Evolutionary conservation across 768 basidiomycete species (phyloP).

Genomic region (Xerocomus potaroensis): DNA sequence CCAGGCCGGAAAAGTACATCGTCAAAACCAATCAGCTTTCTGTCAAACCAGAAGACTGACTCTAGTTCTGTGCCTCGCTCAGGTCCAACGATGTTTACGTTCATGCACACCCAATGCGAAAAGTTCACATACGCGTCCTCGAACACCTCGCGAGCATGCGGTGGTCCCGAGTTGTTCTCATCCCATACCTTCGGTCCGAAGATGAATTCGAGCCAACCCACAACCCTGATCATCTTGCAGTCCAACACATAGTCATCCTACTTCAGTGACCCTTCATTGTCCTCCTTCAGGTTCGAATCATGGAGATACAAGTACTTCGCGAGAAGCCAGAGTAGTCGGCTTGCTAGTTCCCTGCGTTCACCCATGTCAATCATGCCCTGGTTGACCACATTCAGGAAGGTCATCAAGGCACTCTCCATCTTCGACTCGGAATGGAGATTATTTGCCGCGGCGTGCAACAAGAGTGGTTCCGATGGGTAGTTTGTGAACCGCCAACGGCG

Average conservation of each 20-base stretch:
- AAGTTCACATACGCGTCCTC: background rate
- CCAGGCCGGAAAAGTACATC: background rate
- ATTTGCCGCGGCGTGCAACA: conserved; percentile 5
- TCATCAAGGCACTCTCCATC: too few relatives aligned
- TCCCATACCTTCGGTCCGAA: conserved; percentile 3
- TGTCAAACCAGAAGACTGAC: background rate
- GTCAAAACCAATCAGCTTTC: background rate
- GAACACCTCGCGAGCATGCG: background rate
- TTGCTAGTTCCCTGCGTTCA: background rate
- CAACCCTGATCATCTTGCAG: conserved; percentile 9
- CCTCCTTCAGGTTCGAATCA: background rate
- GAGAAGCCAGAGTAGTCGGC: conserved; percentile 1
- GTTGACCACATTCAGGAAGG: too few relatives aligned
- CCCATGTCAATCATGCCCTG: conserved; percentile 1
- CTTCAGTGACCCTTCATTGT: too few relatives aligned
- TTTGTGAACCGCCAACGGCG: conserved; percentile 2
- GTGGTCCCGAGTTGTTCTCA: background rate
- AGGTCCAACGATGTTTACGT: background rate
- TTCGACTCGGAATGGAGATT: too few relatives aligned
- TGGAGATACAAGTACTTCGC: background rate
- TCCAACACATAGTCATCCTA: background rate
- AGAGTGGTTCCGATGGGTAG: conserved; percentile 9
- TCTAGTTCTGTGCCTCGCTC: background rate
- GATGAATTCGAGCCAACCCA: conserved; percentile 11
- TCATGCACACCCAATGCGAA: background rate